A percentile compares a stretch with the other conserved stretches of the same genome.
These are phyloP conservation scores for Perkinsus chesapeaki DNA, from an alignment of 169 alveolate species.

Conservation along the genomic window DNA sequence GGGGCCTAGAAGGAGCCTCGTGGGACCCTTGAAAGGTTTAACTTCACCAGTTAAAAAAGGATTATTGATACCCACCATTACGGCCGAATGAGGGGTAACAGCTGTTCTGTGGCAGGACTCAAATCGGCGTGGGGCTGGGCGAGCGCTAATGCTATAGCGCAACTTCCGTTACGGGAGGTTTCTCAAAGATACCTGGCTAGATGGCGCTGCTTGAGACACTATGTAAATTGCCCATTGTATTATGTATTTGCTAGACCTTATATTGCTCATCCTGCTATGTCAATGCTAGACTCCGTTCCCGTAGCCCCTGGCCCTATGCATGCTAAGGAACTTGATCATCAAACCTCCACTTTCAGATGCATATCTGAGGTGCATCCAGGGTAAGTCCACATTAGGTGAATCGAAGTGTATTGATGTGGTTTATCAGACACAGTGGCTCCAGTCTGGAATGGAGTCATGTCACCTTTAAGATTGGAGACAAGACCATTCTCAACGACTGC, in stretches of 20 bases:
- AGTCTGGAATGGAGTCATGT: conserved; percentile 5
- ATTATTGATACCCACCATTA: not conserved
- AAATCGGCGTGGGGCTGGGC: no score
- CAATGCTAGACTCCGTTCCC: not conserved
- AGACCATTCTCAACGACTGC: not conserved
- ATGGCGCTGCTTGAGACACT: not conserved
- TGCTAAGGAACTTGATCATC: not conserved
- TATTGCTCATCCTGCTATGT: not conserved
- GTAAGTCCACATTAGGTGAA: not conserved
- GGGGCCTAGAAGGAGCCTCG: conserved; percentile 25
- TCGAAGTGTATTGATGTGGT: not conserved
- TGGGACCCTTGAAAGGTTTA: not conserved
- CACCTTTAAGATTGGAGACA: not conserved
- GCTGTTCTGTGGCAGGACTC: not conserved
- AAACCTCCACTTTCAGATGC: not conserved
- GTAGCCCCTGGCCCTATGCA: not conserved
- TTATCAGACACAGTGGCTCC: not conserved
- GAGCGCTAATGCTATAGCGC: no score
- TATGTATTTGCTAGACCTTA: no score
- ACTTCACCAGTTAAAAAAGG: not conserved
- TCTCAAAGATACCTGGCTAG: no score
- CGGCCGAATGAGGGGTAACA: no score
- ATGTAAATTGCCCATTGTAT: not conserved
- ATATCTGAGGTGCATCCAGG: not conserved
- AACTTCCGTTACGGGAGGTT: no score